Evolutionary conservation across 805 yeast genomes (phyloP).

Genomic region (Hanseniaspora nectarophila): DNA sequence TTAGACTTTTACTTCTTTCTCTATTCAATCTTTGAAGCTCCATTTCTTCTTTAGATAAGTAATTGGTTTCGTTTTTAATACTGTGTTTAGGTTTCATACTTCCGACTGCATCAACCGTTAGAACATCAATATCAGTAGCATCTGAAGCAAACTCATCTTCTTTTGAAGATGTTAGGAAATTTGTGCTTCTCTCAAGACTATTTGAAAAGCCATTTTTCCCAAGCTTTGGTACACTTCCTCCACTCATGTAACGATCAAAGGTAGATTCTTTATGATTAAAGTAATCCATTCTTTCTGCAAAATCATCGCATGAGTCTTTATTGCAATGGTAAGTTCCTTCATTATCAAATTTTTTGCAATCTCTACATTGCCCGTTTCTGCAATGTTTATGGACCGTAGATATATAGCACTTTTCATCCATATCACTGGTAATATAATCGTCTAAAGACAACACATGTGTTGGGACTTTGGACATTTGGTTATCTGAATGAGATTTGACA

Average conservation of each 20-base stretch:
- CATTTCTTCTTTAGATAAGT: not conserved
- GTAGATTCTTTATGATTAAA: conserved; percentile 1
- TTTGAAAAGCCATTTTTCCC: too few species aligned
- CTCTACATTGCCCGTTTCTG: not conserved
- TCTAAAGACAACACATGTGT: conserved; percentile 6
- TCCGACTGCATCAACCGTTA: not conserved
- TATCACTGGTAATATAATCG: conserved; percentile 11
- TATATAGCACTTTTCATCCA: conserved; percentile 9
- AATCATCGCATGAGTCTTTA: not conserved
- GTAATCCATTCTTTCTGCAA: conserved; percentile 13
- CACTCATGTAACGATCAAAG: conserved; percentile 1
- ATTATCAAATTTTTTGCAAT: not conserved
- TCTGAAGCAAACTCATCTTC: not conserved
- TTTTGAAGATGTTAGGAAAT: not conserved
- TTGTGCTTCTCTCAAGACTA: not conserved
- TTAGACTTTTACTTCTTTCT: conserved; percentile 11
- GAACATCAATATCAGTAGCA: not conserved
- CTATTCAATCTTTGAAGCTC: not conserved
- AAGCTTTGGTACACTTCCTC: not conserved
- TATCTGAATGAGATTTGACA: not conserved
- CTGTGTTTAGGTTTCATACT: too few species aligned
- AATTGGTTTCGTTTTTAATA: not conserved
- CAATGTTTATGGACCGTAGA: not conserved
- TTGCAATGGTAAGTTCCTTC: not conserved
- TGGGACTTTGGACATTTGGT: not conserved